phyloP scores from a whole-genome alignment of 805 yeast species.

The Helenozyma baotianmanensis region DNA sequence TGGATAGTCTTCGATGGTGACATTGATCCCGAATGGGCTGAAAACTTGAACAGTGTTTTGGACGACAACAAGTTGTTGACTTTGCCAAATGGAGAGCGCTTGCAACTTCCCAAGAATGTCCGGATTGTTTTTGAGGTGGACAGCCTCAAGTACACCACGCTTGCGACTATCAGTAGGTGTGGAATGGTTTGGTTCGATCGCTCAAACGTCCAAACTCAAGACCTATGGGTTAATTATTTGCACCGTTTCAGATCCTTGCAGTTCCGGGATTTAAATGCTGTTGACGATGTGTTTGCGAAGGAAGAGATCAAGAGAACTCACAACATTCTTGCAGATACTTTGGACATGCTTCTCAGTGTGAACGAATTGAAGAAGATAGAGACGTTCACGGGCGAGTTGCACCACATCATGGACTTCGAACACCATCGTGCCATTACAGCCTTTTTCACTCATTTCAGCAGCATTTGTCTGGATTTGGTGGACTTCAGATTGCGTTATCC shows the following conservation, averaged over 20 bases:
- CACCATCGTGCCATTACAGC: conserved; percentile 33
- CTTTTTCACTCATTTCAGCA: conserved; percentile 35
- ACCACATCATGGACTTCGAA: conserved; percentile 52
- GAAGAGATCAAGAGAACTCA: conserved; percentile 9
- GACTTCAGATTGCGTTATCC: conserved; percentile 5
- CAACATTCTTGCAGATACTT: conserved; percentile 8
- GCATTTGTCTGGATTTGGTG: conserved; percentile 26
- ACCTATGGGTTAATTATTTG: conserved; percentile 11
- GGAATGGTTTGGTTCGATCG: conserved; percentile 77
- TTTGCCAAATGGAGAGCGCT: conserved; percentile 84
- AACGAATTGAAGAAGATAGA: conserved; percentile 13
- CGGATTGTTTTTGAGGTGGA: conserved; percentile 76
- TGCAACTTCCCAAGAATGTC: conserved; percentile 60
- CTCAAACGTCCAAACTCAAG: conserved; percentile 17
- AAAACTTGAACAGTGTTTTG: conserved; percentile 80
- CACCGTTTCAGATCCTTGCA: conserved; percentile 4
- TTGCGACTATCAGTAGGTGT: conserved; percentile 90
- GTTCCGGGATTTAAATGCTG: not conserved
- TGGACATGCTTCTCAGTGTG: not conserved
- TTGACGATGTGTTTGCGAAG: conserved; percentile 4
- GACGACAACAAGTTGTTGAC: conserved; percentile 84
- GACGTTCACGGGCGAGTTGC: conserved; percentile 19
- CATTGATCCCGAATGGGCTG: conserved; percentile 92
- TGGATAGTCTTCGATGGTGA: conserved; percentile 93
- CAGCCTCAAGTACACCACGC: conserved; percentile 62